Percentiles rank a stretch among this genome's conserved stretches.
These are phyloP conservation scores for Suillus sp. DNA, from an alignment of 768 basidiomycete genomes.

Conservation along the genomic window DNA sequence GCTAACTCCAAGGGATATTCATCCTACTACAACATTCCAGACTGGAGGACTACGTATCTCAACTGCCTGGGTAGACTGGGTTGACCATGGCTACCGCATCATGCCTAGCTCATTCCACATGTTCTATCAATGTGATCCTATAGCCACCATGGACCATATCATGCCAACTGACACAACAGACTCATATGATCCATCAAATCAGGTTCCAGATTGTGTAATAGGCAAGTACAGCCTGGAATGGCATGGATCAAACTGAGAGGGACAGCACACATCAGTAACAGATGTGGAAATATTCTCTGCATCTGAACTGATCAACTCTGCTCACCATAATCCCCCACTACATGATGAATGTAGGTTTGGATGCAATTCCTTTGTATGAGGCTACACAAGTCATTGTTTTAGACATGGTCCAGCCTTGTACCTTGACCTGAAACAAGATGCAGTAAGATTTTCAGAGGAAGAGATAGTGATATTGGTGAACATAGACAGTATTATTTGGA, in stretches of 20 bases:
- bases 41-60: not conserved
- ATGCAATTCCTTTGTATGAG: not conserved
- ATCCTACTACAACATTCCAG: not conserved
- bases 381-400: not conserved
- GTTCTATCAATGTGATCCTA: not conserved
- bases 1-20: not conserved
- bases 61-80: not conserved
- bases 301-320: not conserved
- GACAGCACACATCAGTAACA: not conserved
- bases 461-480: not conserved
- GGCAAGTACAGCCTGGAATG: not conserved
- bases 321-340: not conserved
- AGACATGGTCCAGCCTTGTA: not conserved
- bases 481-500: not conserved
- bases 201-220: not conserved
- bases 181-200: not conserved
- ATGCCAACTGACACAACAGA: not conserved
- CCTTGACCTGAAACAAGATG: not conserved
- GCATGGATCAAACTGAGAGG: accelerated
- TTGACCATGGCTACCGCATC: not conserved
- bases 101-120: not conserved
- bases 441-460: not conserved
- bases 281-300: not conserved
- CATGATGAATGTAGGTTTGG: not conserved
- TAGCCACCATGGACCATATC: not conserved